phyloP scores from a whole-genome alignment of 1,284 basidiomycete species.

The Sanguinoderma infundibulare region DNA sequence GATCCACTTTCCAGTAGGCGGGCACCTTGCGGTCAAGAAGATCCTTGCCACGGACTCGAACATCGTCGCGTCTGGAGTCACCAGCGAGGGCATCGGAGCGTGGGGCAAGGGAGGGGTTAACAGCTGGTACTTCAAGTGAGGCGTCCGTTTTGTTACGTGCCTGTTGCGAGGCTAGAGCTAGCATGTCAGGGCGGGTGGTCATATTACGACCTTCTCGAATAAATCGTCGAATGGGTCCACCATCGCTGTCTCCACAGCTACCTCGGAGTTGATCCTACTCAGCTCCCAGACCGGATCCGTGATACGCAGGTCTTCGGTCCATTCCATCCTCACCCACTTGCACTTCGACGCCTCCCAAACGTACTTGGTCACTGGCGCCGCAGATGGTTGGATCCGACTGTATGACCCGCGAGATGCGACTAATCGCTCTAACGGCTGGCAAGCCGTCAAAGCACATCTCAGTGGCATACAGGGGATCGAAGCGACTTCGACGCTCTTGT shows the following conservation, averaged over 20 bases:
- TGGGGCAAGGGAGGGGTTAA: constrained; percentile 85
- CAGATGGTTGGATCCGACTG: constrained; percentile 83
- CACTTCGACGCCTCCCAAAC: constrained; percentile 59
- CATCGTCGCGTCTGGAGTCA: constrained; percentile 65
- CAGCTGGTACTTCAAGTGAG: constrained; percentile 76
- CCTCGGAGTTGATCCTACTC: constrained; percentile 70
- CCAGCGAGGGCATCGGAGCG: constrained; percentile 66
- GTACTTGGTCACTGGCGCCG: constrained; percentile 74
- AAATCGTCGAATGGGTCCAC: constrained; percentile 53
- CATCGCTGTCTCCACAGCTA: constrained; percentile 66
- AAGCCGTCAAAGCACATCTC: constrained; percentile 75
- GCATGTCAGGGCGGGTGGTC: constrained; percentile 23
- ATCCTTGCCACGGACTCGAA: constrained; percentile 77
- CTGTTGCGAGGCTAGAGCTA: neutral
- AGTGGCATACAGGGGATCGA: constrained; percentile 87
- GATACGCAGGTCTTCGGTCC: constrained; percentile 59
- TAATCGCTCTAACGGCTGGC: constrained; percentile 45
- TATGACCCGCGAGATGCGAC: constrained; percentile 81
- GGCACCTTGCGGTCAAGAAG: constrained; percentile 67
- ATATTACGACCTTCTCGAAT: constrained; percentile 66
- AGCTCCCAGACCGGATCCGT: constrained; percentile 77
- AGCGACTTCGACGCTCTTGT: constrained; percentile 75
- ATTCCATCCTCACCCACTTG: constrained; percentile 68
- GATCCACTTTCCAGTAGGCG: constrained; percentile 79
- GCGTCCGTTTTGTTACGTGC: constrained; percentile 8